Base-by-base conservation (phyloP, 2,329 filamentous ascomycete genomes). In the Beauveria australis region DNA sequence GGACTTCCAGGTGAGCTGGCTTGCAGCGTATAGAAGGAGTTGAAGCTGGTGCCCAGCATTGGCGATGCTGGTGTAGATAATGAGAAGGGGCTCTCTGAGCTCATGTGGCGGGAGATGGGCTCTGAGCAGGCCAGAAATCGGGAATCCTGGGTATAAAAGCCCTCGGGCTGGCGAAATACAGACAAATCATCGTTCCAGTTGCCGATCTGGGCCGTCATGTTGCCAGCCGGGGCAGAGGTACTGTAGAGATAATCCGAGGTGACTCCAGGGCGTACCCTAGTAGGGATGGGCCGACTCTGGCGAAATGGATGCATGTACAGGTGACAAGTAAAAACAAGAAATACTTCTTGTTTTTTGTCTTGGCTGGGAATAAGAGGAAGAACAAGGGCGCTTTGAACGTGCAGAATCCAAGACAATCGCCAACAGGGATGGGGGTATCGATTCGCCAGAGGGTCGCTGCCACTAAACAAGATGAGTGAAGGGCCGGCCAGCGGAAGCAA, bases 81-180 rank as follows among this genome's bases (percentile, higher is more conserved):
- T 24, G 63, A 56, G 53, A 66, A 66, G 16, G 71, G 69, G 56
- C 67, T 70, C 10, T 70, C 67, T 5, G 71, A 73, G 63, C 71
- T 72, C 3, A 54, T 62, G 59, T 69, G 66, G 51, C 69, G 66
- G 18, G 64, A 64, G 41, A 73, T 63, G 26, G 69, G 66, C 41
- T 69, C 55, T 3, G 54, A 43, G 22, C 19, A 59, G 18, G 49
- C 41, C 43, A 55, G 55, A 43, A 62, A 48, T n/a, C 61, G 55
- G 22, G 51, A 48, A 28, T 61, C 55, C 10, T 57, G 54, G 4
- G 33, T 16, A 16, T 26, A 49, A n/a, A 57, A 53, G n/a, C 53
- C 54, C 22, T 53, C 58, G 8, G 30, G n/a, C 33, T 51, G 46
- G 18, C 37, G 33, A 18, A 51, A 43, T 5, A 37, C 46, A 12